phyloP scores from a whole-genome alignment of 345 rosid species.

The Lepidium sativum region DNA sequence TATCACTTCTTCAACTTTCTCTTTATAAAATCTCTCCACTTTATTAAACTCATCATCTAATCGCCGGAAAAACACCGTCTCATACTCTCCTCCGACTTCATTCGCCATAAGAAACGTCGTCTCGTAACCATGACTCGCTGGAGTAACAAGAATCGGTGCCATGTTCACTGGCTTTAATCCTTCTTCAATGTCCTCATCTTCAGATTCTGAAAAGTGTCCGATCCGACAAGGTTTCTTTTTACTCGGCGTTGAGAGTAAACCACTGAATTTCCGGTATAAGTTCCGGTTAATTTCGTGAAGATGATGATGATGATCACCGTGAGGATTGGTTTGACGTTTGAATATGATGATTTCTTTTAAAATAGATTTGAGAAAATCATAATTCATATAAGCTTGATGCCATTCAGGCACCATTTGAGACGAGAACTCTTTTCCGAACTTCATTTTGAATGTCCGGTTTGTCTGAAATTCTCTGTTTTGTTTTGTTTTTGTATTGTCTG shows the following conservation, averaged over 20 bases:
- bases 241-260: slow-evolving; percentile 25
- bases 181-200: slow-evolving; percentile 30
- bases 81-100: slow-evolving; percentile 61
- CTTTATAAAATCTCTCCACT: slow-evolving; percentile 44
- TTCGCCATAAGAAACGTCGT: slow-evolving; percentile 51
- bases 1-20: slow-evolving; percentile 46
- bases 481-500: not conserved
- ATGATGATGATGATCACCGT: slow-evolving; percentile 1
- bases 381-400: slow-evolving; percentile 65
- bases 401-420: slow-evolving; percentile 79
- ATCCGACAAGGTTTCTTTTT: slow-evolving; percentile 10
- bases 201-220: slow-evolving; percentile 20
- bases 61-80: slow-evolving; percentile 48
- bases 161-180: not conserved
- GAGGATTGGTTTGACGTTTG: slow-evolving; percentile 29
- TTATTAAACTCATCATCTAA: slow-evolving; percentile 61
- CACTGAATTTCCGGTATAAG: slow-evolving; percentile 56
- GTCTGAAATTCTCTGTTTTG: not conserved
- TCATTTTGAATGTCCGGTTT: slow-evolving; percentile 33
- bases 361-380: slow-evolving; percentile 38
- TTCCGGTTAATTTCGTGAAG: slow-evolving; percentile 27
- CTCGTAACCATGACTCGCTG: slow-evolving; percentile 30
- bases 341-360: slow-evolving; percentile 46
- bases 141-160: slow-evolving; percentile 31
- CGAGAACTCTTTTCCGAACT: slow-evolving; percentile 62